Conservation (phyloP, 1,284 basidiomycete species). For the Veloboletus limbatus region DNA sequence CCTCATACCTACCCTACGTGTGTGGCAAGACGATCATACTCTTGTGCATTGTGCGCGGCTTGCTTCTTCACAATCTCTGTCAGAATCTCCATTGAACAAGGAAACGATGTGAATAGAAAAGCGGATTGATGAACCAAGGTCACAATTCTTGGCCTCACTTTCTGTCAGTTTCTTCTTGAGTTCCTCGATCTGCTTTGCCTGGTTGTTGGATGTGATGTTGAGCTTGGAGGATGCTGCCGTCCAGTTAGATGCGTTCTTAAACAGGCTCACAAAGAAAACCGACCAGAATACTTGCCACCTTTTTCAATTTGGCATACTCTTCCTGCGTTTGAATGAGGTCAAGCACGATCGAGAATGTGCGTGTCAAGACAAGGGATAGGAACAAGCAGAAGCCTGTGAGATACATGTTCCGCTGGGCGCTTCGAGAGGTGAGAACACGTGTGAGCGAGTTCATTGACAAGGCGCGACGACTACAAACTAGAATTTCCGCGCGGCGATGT, state of each 20-base stretch:
- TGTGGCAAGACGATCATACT: slow-evolving; percentile 79
- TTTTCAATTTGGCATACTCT: slow-evolving; percentile 80
- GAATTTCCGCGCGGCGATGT: slow-evolving; percentile 87
- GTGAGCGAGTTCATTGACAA: neutral
- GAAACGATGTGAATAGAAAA: neutral
- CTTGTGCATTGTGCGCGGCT: slow-evolving; percentile 69
- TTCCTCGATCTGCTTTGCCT: slow-evolving; percentile 57
- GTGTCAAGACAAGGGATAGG: slow-evolving; percentile 89
- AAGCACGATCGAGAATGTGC: slow-evolving; percentile 89
- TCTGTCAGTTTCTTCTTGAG: slow-evolving; percentile 58
- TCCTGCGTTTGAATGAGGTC: slow-evolving; percentile 91
- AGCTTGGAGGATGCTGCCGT: slow-evolving; percentile 39
- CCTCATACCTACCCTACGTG: no score
- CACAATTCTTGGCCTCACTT: slow-evolving; percentile 52
- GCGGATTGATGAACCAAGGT: slow-evolving; percentile 57
- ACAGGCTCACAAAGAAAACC: neutral
- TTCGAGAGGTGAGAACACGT: slow-evolving; percentile 27
- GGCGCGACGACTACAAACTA: slow-evolving; percentile 57
- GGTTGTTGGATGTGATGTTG: slow-evolving; percentile 41
- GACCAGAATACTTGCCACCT: slow-evolving; percentile 44
- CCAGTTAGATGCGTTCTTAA: slow-evolving; percentile 22
- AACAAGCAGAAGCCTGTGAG: slow-evolving; percentile 92
- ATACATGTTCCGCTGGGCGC: slow-evolving; percentile 83
- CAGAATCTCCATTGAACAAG: neutral
- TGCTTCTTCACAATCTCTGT: slow-evolving; percentile 83